Evolutionary conservation across 1,284 basidiomycete genomes (phyloP), one percentile per base, ranked within the genome.

Genomic region (Apiotrichum akiyoshidainum): DNA sequence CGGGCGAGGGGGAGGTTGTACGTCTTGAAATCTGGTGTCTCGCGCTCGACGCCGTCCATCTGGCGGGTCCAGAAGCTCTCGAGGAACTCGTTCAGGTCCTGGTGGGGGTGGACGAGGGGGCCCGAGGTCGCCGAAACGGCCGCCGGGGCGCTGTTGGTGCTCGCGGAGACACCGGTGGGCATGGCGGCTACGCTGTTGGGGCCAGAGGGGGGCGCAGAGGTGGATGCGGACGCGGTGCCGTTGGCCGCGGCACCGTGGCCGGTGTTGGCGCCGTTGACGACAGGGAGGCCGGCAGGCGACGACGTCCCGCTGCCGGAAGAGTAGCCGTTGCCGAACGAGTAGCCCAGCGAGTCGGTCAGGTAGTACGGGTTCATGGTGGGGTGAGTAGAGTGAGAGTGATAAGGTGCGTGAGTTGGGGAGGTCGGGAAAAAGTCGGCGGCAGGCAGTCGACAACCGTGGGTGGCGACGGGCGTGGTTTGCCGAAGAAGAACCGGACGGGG

Each of bases 241-340:
- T 13, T 16, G 37, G 2, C 35, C 13, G 34, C 13, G 21, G 9
- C 26, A 37, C 42, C 33, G 45, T 33, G 22, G 45, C 21, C 44
- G 52, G 45, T 26, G 26, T 39, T 41, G 13, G 19, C 41, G 33
- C 26, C 46, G 21, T 40, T 40, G 12, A 26, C 34, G 10, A 26
- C 44, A 19, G 49, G 34, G 12, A 48, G 55, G 19, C 86, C 93
- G 0, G 92, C 92, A 0, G 81, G 92, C 41, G 90, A 92, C 59
- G 90, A 91, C 46, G 70, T 65, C 21, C 62, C 65, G 9, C 58
- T 39, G 1, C 65, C 49, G 2, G 34, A 37, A 21, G 46, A 51
- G 61, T 63, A 63, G 42, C 58, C 55, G 42, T 52, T 55, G 19
- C 39, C 35, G 54, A 63, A 63, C 11, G 40, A n/a, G 55, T 61